phyloP scores from a whole-genome alignment of 208 protist species.

The Acanthamoeba castellanii region DNA sequence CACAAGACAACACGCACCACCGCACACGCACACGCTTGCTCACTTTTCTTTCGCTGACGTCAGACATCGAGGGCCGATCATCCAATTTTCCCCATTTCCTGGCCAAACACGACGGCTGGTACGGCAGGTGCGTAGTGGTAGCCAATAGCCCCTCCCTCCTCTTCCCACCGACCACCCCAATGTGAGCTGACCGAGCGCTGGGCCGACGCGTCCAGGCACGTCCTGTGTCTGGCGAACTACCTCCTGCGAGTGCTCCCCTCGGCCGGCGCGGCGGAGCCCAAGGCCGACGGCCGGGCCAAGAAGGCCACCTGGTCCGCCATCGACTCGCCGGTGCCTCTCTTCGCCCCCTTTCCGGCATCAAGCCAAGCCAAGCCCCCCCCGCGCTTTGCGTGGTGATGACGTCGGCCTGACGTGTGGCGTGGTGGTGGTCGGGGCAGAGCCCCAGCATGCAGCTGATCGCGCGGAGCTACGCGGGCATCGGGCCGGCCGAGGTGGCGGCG shows the following conservation, averaged over 20 bases:
- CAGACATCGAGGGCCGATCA: not conserved
- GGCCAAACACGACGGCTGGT: constrained; percentile 13
- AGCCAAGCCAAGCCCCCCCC: too few relatives aligned
- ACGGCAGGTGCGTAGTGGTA: not conserved
- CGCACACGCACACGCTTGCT: too few relatives aligned
- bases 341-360: too few relatives aligned
- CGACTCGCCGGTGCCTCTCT: not conserved
- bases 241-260: not conserved
- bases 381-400: not conserved
- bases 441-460: constrained; percentile 15
- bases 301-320: not conserved
- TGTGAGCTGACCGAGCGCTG: not conserved
- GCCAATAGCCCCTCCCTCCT: not conserved
- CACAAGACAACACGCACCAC: not conserved
- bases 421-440: not conserved
- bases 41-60: not conserved
- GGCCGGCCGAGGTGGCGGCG: not conserved
- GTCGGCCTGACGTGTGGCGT: too few relatives aligned
- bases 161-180: not conserved
- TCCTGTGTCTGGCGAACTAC: not conserved
- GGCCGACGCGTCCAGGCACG: constrained; percentile 2
- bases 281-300: not conserved
- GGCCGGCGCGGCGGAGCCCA: not conserved
- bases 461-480: not conserved
- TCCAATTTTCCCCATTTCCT: constrained; percentile 9